phyloP scores from a whole-genome alignment of 129 eudicot genomes.

The Calendula officinalis region DNA sequence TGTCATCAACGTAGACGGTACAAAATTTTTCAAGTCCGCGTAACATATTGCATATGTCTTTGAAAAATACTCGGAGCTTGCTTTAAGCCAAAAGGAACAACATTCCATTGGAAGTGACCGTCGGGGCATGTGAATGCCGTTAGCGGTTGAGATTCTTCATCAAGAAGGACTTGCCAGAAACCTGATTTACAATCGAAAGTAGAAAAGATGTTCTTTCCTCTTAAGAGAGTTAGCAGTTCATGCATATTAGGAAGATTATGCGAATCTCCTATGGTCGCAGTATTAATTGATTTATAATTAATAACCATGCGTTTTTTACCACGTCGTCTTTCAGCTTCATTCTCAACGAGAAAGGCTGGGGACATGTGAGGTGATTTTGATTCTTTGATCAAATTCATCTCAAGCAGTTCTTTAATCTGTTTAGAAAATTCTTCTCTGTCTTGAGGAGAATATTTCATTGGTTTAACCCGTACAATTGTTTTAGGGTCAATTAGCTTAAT shows the following conservation, averaged over 20 bases:
- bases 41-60: neutral
- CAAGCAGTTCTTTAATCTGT: neutral
- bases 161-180: neutral
- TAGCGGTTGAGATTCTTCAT: neutral
- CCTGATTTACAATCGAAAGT: neutral
- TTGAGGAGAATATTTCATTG: neutral
- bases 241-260: conserved; percentile 7
- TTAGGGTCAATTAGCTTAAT: neutral
- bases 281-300: neutral
- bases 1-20: neutral
- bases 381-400: neutral
- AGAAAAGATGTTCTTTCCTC: neutral
- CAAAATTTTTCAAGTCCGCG: neutral
- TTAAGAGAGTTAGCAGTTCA: neutral
- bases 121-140: neutral
- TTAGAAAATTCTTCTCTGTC: neutral
- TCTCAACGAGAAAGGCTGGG: conserved; percentile 7
- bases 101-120: neutral
- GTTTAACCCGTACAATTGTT: neutral
- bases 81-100: neutral
- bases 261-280: neutral
- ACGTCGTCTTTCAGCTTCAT: conserved; percentile 1
- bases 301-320: conserved; percentile 3
- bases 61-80: neutral
- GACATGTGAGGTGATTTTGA: neutral